Conservation (phyloP, 441 rosid species). For the Kokia cookei region DNA sequence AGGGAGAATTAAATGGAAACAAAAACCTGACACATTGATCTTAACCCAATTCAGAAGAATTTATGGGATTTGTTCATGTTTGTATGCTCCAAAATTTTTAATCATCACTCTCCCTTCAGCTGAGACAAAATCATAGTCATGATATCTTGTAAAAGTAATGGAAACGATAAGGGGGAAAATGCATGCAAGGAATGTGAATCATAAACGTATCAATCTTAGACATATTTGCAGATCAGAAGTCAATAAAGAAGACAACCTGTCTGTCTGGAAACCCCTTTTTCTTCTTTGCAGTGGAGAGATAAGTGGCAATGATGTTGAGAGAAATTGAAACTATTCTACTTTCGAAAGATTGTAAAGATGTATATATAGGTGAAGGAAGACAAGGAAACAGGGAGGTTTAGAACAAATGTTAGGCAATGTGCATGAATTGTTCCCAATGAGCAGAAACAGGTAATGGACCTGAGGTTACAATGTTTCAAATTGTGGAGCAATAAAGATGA, state of each 20-base stretch:
- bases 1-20: too few species aligned
- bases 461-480: background rate
- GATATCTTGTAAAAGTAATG: background rate
- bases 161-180: background rate
- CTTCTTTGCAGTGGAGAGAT: background rate
- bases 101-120: background rate
- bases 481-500: conserved; percentile 3
- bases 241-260: background rate
- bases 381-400: background rate
- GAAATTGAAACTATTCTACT: background rate
- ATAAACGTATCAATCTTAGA: background rate
- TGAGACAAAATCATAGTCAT: background rate
- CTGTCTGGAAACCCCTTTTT: background rate
- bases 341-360: background rate
- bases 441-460: background rate
- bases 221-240: background rate
- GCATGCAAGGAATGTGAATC: background rate
- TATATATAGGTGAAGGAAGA: too few species aligned
- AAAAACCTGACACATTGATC: too few species aligned
- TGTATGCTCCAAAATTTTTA: background rate
- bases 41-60: too few species aligned
- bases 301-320: background rate
- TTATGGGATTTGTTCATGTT: too few species aligned
- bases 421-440: background rate
- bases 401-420: background rate